A percentile compares a stretch with the other conserved stretches of the same genome.
Evolutionary conservation across 306 rosid genomes (phyloP).

Genomic region (Parietaria judaica): DNA sequence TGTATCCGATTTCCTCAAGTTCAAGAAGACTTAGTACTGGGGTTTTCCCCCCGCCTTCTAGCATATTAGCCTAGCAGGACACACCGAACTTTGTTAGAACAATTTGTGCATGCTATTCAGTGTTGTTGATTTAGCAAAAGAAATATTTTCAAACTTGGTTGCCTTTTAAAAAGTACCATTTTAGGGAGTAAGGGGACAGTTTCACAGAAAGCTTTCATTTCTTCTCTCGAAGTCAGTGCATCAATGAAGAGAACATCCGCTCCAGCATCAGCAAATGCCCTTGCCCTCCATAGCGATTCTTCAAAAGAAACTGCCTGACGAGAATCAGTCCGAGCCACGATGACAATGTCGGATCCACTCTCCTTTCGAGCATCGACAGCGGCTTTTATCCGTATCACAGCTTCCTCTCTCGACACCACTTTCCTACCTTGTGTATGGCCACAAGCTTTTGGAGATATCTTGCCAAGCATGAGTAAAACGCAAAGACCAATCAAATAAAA

Average conservation of each 20-base stretch:
- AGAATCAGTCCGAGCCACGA: constrained; percentile 85
- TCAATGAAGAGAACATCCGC: constrained; percentile 89
- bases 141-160: too few species aligned
- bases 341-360: constrained; percentile 75
- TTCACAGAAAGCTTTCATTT: constrained; percentile 77
- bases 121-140: not conserved
- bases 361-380: constrained; percentile 78
- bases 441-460: constrained; percentile 85
- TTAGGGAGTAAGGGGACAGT: constrained; percentile 67
- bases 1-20: constrained; percentile 74
- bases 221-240: constrained; percentile 68
- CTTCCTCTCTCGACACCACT: constrained; percentile 73
- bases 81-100: constrained; percentile 9
- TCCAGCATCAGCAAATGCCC: constrained; percentile 83
- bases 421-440: constrained; percentile 83
- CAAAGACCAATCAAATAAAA: constrained; percentile 1
- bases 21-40: constrained; percentile 70
- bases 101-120: not conserved
- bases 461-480: constrained; percentile 12
- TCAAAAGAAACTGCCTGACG: constrained; percentile 80
- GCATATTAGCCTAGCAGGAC: constrained; percentile 76
- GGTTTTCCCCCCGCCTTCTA: constrained; percentile 97
- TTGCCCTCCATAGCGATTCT: constrained; percentile 64
- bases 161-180: constrained; percentile 32
- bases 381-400: constrained; percentile 63